Percentiles rank a stretch among this genome's conserved stretches.
phyloP scores from a whole-genome alignment of 768 basidiomycete species.

The Calvatia gigantea region DNA sequence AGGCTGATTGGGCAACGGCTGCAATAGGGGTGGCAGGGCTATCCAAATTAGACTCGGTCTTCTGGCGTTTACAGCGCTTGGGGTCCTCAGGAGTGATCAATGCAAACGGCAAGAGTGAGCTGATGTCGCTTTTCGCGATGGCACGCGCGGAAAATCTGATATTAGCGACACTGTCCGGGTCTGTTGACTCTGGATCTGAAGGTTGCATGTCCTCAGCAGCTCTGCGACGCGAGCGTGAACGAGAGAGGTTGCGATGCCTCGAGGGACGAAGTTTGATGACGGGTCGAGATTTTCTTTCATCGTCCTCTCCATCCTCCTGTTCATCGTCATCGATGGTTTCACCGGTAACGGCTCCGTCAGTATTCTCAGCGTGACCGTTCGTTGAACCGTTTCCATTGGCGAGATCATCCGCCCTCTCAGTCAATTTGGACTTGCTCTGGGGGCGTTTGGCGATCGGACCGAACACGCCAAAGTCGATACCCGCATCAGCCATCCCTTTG shows the following conservation, averaged over 20 bases:
- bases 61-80: slow-evolving; percentile 31
- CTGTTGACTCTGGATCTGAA: slow-evolving; percentile 51
- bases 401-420: slow-evolving; percentile 35
- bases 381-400: slow-evolving; percentile 23
- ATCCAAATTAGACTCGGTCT: slow-evolving; percentile 30
- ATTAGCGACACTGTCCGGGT: slow-evolving; percentile 69
- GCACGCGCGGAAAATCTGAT: slow-evolving; percentile 73
- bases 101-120: slow-evolving; percentile 68
- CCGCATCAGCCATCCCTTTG: slow-evolving; percentile 59
- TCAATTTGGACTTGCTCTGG: slow-evolving; percentile 19
- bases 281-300: slow-evolving; percentile 60
- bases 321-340: slow-evolving; percentile 29
- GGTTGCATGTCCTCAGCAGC: slow-evolving; percentile 59
- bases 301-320: slow-evolving; percentile 41
- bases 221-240: slow-evolving; percentile 73
- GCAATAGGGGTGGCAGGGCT: slow-evolving; percentile 22
- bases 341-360: slow-evolving; percentile 20
- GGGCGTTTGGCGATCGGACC: slow-evolving; percentile 31
- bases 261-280: slow-evolving; percentile 69
- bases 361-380: slow-evolving; percentile 19
- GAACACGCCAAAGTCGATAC: slow-evolving; percentile 78
- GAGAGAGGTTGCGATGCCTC: slow-evolving; percentile 50
- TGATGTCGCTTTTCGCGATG: slow-evolving; percentile 59
- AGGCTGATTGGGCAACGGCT: slow-evolving; percentile 23
- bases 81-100: slow-evolving; percentile 69